Conservation (phyloP, 345 rosid genomes). For the Ricinus communis region DNA sequence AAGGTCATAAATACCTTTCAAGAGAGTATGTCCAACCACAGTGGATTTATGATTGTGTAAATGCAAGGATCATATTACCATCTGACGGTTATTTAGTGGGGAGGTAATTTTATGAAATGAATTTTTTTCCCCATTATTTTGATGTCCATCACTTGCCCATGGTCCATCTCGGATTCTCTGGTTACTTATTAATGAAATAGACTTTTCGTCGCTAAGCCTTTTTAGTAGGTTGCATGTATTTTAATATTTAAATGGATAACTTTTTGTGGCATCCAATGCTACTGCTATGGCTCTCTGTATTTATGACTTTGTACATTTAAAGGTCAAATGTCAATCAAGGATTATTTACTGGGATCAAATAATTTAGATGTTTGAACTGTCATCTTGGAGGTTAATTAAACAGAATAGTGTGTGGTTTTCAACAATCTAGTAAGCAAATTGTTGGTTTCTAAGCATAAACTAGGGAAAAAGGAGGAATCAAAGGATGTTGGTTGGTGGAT, state of each 20-base stretch:
- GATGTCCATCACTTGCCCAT: neutral
- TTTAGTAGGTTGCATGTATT: neutral
- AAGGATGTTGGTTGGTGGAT: neutral
- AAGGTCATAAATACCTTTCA: constrained; percentile 76
- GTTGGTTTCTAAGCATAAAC: neutral
- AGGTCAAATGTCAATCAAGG: constrained; percentile 64
- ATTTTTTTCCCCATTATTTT: neutral
- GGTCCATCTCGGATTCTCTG: neutral
- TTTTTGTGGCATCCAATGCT: neutral
- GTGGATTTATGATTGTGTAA: constrained; percentile 84
- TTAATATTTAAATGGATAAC: neutral
- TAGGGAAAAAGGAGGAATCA: neutral
- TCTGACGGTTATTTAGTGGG: constrained; percentile 70
- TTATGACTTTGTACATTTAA: constrained; percentile 66
- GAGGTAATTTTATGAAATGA: constrained; percentile 45
- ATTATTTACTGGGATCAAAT: constrained; percentile 22
- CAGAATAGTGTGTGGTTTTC: neutral
- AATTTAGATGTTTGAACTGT: no score
- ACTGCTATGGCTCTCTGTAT: constrained; percentile 44
- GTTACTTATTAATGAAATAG: neutral
- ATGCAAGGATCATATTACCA: constrained; percentile 75
- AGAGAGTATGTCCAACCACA: constrained; percentile 93
- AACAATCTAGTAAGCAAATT: neutral
- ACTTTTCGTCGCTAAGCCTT: neutral
- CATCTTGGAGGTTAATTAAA: neutral